Evolutionary conservation across 2,329 filamentous ascomycete genomes (phyloP).

Genomic region (Beauveria scarabaeidicola): DNA sequence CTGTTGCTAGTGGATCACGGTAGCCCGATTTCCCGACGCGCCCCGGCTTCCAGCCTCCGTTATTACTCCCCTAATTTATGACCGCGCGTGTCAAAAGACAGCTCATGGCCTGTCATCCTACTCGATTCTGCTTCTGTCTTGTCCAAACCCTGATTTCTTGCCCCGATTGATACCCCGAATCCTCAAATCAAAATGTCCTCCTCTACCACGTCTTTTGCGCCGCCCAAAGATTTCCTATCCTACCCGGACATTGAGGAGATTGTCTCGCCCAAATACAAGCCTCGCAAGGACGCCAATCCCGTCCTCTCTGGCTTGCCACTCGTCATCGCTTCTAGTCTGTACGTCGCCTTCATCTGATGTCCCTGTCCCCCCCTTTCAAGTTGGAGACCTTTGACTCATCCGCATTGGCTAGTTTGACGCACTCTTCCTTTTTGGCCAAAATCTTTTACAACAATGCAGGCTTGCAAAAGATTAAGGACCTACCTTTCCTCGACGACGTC

Average conservation of each 20-base stretch:
- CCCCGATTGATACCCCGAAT: background rate
- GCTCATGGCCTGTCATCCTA: background rate
- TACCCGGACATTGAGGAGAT: conserved; percentile 5
- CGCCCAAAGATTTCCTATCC: conserved; percentile 2
- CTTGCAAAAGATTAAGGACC: conserved; percentile 38
- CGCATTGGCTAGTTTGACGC: conserved; percentile 43
- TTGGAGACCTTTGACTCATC: background rate
- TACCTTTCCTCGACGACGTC: conserved; percentile 37
- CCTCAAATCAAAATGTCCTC: background rate
- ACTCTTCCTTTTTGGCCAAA: conserved; percentile 51
- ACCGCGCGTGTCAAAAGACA: background rate
- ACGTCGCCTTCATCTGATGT: background rate
- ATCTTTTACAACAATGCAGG: conserved; percentile 63
- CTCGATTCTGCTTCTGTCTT: background rate
- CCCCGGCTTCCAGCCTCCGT: background rate
- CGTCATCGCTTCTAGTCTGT: conserved; percentile 6
- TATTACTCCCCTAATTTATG: background rate
- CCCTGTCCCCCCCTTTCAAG: background rate
- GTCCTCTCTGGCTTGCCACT: conserved; percentile 6
- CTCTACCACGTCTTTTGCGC: background rate
- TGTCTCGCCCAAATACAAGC: conserved; percentile 3
- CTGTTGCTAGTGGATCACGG: background rate
- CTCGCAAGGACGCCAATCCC: conserved; percentile 5
- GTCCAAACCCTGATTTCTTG: background rate
- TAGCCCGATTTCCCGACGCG: background rate